Conservation (phyloP, 495 filamentous ascomycete species). For the Paragyromitra xinjiangensis region DNA sequence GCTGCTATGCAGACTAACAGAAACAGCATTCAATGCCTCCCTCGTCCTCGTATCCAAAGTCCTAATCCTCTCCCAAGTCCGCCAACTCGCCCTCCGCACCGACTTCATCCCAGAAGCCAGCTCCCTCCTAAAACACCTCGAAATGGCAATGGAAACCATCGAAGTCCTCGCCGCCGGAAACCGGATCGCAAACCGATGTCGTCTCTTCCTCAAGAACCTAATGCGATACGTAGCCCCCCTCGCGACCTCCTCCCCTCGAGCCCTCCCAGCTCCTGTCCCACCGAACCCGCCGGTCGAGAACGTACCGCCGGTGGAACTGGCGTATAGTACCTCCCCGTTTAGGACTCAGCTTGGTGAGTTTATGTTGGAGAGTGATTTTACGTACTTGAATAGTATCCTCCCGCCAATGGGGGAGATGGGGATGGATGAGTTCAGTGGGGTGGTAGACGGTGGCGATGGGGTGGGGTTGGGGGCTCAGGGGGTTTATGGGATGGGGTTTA, state of each 20-base stretch:
- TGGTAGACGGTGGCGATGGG: neutral
- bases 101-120: slow-evolving; percentile 48
- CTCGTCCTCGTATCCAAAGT: slow-evolving; percentile 59
- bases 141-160: slow-evolving; percentile 59
- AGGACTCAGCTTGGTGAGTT: slow-evolving; percentile 62
- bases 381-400: slow-evolving; percentile 54
- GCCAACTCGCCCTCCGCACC: slow-evolving; percentile 52
- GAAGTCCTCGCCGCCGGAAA: slow-evolving; percentile 60
- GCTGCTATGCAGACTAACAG: neutral
- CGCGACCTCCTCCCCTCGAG: slow-evolving; percentile 36
- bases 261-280: slow-evolving; percentile 3
- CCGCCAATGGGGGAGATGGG: slow-evolving; percentile 49
- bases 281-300: neutral
- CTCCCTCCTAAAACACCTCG: slow-evolving; percentile 52
- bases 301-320: neutral
- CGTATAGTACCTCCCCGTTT: slow-evolving; percentile 55
- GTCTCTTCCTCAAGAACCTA: slow-evolving; percentile 59
- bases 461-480: slow-evolving; percentile 35
- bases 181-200: slow-evolving; percentile 60
- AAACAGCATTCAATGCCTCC: slow-evolving; percentile 60
- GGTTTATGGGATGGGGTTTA: slow-evolving; percentile 44
- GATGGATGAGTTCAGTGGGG: slow-evolving; percentile 16
- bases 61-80: slow-evolving; percentile 55
- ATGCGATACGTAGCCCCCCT: slow-evolving; percentile 57
- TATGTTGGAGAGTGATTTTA: slow-evolving; percentile 62